Evolutionary conservation across 2,329 filamentous ascomycete genomes (phyloP).

Genomic region (Aspergillus fumigatus): DNA sequence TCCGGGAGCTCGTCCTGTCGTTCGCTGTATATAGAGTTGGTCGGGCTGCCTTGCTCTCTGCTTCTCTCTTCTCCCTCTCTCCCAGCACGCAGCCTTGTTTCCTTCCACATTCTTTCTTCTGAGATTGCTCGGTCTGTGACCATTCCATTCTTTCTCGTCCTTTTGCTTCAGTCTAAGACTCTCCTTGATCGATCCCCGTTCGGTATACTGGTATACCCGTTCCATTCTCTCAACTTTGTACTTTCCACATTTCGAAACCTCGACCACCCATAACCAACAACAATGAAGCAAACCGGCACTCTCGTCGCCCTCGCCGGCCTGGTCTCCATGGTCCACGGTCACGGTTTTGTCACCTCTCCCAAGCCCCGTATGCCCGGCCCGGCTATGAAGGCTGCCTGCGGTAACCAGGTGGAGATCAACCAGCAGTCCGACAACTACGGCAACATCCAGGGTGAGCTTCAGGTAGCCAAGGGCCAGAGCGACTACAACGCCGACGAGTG

Average conservation of each 20-base stretch:
- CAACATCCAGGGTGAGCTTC: constrained; percentile 54
- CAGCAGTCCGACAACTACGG: constrained; percentile 52
- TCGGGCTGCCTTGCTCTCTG: background rate
- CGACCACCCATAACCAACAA: constrained; percentile 18
- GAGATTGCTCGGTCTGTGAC: constrained; percentile 17
- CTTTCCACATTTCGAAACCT: constrained; percentile 10
- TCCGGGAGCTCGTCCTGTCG: constrained; percentile 1
- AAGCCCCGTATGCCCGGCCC: constrained; percentile 47
- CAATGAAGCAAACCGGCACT: constrained; percentile 42
- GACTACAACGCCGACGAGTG: constrained; percentile 48
- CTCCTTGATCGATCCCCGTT: constrained; percentile 5
- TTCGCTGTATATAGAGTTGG: constrained; percentile 15
- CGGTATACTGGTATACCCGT: constrained; percentile 24
- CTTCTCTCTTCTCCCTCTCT: constrained; percentile 4
- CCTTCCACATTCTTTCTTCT: constrained; percentile 14
- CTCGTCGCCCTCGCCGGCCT: constrained; percentile 42
- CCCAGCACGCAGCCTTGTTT: constrained; percentile 15
- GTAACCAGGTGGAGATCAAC: constrained; percentile 51
- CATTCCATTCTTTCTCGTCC: constrained; percentile 13
- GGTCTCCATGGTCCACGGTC: constrained; percentile 46
- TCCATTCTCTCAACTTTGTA: constrained; percentile 11
- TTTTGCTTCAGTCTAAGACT: background rate
- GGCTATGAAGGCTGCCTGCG: constrained; percentile 51
- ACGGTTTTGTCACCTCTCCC: constrained; percentile 51
- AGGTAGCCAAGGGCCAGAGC: constrained; percentile 44